Base-by-base conservation (phyloP, 225 moss, liverwort and hornwort species). In the Thuidium tamariscinum region DNA sequence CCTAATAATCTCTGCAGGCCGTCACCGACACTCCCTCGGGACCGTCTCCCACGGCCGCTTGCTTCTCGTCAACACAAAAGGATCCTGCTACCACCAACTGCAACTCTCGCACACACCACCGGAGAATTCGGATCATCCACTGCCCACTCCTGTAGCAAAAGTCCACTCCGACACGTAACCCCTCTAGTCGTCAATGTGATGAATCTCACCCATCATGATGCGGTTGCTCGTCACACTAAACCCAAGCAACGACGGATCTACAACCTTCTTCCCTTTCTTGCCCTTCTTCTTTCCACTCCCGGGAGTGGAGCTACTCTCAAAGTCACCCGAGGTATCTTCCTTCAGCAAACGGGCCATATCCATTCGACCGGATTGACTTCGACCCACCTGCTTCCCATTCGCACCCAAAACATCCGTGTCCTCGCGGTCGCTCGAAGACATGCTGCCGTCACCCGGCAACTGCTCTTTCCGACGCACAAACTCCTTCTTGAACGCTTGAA, bases 161-260 rank as follows among this genome's bases (percentile, higher is more conserved):
- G 16, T 32, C 44, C 37, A 59, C 11, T 61, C 67, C 70, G 8
- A 44, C 20, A 78, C 12, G 17, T 26, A 37, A 1, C 17, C 73
- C 60, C 87, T 71, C 88, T 96, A 97, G 83, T 98, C 98, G 85
- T 98, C 98, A 88, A 98, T 89, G 88, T 96, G 96, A 87, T 96
- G 98, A 83, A 98, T 98, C 89, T 98, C 98, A 83, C 98, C 98
- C 98, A 96, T 98, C 98, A 98, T 96, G 54, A 98, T 98, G 87
- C 98, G 98, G 87, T 95, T 98, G 91, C 98, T 98, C 30, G 95
- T 95, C 51, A 98, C 98, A 89, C 95, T 98, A 74, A 98, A 98
- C 19, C 96, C 95, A 46, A 98, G 90, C 86, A 98, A 82, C 55
- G 96, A 95, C 17, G 98, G 98, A 92, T 98, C 95, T 18, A 98